A percentile compares a stretch with the other conserved stretches of the same genome.
Evolutionary conservation across 2,329 filamentous ascomycete genomes (phyloP).

Genomic region (Waltergamsia citrina): DNA sequence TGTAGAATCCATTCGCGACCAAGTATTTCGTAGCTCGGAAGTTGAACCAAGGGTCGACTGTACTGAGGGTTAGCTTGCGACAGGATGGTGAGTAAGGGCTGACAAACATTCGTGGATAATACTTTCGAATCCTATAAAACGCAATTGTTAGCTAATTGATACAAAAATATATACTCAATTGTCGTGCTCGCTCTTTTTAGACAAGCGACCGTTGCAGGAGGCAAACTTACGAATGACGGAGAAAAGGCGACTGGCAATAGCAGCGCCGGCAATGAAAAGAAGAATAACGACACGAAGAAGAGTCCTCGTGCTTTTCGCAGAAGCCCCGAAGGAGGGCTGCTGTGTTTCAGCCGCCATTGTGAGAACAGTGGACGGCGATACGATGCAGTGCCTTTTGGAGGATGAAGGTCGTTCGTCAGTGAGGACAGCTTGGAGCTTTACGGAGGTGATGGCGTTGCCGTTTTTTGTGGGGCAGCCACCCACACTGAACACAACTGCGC

Average conservation of each 20-base stretch:
- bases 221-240: conserved; percentile 85
- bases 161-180: not conserved
- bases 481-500: too few species aligned
- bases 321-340: conserved; percentile 16
- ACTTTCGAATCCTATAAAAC: conserved; percentile 73
- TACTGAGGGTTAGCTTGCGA: conserved; percentile 6
- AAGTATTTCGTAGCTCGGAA: conserved; percentile 98
- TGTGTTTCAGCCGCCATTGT: conserved; percentile 31
- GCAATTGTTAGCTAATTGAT: conserved; percentile 6
- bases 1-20: conserved; percentile 93
- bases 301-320: conserved; percentile 72
- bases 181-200: not conserved
- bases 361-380: conserved; percentile 21
- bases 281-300: conserved; percentile 86
- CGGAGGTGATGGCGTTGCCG: conserved; percentile 8
- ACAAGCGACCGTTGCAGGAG: not conserved
- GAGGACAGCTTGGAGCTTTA: conserved; percentile 40
- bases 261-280: conserved; percentile 79
- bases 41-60: conserved; percentile 99
- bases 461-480: conserved; percentile 8
- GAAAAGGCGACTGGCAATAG: conserved; percentile 89
- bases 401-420: conserved; percentile 5
- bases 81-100: not conserved
- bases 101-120: conserved; percentile 98
- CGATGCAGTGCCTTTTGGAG: conserved; percentile 1